Base-by-base conservation (phyloP, 2,329 filamentous ascomycete genomes). In the Coniochaeta hoffmannii region DNA sequence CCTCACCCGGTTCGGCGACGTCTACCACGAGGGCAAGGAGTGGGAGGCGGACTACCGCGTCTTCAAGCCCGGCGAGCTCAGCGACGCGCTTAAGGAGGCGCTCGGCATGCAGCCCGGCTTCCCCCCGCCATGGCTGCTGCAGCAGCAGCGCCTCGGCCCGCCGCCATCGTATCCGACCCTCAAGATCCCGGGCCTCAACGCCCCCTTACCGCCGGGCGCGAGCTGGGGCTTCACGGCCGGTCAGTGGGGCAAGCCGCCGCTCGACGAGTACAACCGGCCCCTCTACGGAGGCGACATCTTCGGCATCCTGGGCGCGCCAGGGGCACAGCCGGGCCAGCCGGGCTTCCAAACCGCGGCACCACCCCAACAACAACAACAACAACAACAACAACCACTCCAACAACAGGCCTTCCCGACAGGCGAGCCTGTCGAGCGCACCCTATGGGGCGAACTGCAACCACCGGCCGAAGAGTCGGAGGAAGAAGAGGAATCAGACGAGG, bases 1-100 rank as follows among this genome's bases (percentile, higher is more conserved):
- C 63, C 76, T 99, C 60, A 97, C 94, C 31, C 83, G 92, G 44
- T 99, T 96, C 64, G 94, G 94, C 38, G 94, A 99, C 71, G 92
- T 99, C n/a, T 99, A 99, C 72, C 97, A 97, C 69, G 94, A 99
- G 72, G 94, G 94, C 68, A 99, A 99, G 71, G 94, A 99, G 69
- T 94, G 90, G 67, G 94, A 99, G 72, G 96, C 94, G 1, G 96
- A 97, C 68, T 81, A 96, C 60, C 87, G 89, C 63, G 89, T 97
- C 72, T 82, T 97, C 57, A 86, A 91, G 60, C 90, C 94, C 1
- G 94, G 94, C 34, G 92, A 97, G 64, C 72, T 97, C 51, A 94
- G 87, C 63, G 90, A 97, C 55, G 86, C 90, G 63, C 80, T 97
- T 38, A 93, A 90, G 66, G 93, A 97, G 67, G 93, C 94, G 5